A percentile compares a stretch with the other conserved stretches of the same genome.
phyloP scores from a whole-genome alignment of 2,329 filamentous ascomycete species.

The Balansia obtecta region DNA sequence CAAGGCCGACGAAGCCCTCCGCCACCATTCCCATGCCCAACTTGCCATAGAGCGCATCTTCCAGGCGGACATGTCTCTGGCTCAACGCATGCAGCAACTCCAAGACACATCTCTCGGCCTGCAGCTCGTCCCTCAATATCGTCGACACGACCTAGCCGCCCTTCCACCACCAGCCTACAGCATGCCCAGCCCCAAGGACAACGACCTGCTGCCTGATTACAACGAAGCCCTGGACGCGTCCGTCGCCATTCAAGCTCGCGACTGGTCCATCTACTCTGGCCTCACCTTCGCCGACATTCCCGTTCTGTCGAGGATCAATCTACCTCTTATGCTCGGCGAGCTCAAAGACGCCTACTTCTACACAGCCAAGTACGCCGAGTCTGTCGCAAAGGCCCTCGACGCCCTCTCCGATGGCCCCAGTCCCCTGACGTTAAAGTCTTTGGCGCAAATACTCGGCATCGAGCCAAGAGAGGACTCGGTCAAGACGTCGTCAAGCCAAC shows the following conservation, averaged over 20 bases:
- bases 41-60: conserved; percentile 7
- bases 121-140: conserved; percentile 1
- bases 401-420: conserved; percentile 2
- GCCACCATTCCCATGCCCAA: conserved; percentile 5
- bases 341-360: conserved; percentile 9
- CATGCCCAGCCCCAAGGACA: conserved; percentile 2
- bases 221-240: conserved; percentile 12
- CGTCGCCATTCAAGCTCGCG: conserved; percentile 7
- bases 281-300: conserved; percentile 8
- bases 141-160: conserved; percentile 4
- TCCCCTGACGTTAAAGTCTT: conserved; percentile 1
- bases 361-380: conserved; percentile 5
- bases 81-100: conserved; percentile 6
- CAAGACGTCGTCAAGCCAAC: not conserved
- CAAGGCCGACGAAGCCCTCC: conserved; percentile 5
- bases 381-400: conserved; percentile 3
- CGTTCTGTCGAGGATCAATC: conserved; percentile 8
- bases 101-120: conserved; percentile 7
- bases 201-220: conserved; percentile 8
- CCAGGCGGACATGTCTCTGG: conserved; percentile 7
- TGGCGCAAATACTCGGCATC: conserved; percentile 6
- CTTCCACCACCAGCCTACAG: conserved; percentile 7
- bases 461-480: not conserved
- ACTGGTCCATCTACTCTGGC: conserved; percentile 9
- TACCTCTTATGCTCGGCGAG: conserved; percentile 9